phyloP scores from a whole-genome alignment of 306 rosid species.

The Begonia loranthoides region DNA sequence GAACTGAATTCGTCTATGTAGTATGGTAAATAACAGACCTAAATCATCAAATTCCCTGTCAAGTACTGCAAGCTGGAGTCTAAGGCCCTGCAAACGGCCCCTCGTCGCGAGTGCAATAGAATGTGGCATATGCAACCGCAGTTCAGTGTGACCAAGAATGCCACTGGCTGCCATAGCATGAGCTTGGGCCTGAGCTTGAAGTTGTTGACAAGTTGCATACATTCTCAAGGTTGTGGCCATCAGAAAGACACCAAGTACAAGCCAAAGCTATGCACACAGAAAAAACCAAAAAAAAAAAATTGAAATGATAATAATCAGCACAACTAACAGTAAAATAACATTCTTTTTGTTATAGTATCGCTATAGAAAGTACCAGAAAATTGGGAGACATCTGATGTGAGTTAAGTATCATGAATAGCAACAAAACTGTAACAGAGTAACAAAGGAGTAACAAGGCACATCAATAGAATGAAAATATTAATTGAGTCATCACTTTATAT shows the following conservation, averaged over 20 bases:
- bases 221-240: constrained; percentile 92
- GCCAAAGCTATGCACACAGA: constrained; percentile 56
- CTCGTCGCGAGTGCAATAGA: constrained; percentile 77
- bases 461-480: too few relatives aligned
- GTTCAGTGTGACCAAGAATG: constrained; percentile 78
- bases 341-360: background rate
- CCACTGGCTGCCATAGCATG: constrained; percentile 82
- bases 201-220: constrained; percentile 98
- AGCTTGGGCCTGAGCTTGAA: constrained; percentile 95
- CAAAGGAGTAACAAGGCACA: constrained; percentile 8
- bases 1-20: too few relatives aligned
- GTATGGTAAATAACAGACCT: constrained; percentile 23
- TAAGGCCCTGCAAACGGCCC: constrained; percentile 89
- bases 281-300: constrained; percentile 3
- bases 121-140: constrained; percentile 83
- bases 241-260: constrained; percentile 91
- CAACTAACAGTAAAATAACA: too few relatives aligned
- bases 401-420: constrained; percentile 80
- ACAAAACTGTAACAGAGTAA: constrained; percentile 45
- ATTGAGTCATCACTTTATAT: too few relatives aligned
- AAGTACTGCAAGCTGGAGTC: constrained; percentile 98
- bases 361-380: constrained; percentile 54
- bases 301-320: background rate
- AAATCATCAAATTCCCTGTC: constrained; percentile 95
- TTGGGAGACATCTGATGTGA: constrained; percentile 96